Percentiles rank a stretch among this genome's conserved stretches.
Conservation (phyloP, 2,329 filamentous ascomycete genomes). For the Xylariaceae sp. region DNA sequence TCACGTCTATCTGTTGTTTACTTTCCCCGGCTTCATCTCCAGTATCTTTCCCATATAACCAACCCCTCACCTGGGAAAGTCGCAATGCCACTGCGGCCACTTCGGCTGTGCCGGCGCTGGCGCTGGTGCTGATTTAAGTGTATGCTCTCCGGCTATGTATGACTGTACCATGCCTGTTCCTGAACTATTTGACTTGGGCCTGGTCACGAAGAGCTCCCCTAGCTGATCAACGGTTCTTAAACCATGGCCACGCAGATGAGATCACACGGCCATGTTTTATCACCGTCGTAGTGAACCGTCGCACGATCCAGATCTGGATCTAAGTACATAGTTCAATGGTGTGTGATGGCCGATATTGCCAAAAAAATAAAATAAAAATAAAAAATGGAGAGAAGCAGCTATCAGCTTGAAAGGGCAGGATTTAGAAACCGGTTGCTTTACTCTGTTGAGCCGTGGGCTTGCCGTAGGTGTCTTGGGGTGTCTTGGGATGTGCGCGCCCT, state of each 20-base stretch:
- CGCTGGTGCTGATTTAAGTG: constrained; percentile 2
- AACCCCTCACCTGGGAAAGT: no score
- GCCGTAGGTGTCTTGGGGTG: no score
- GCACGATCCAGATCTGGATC: constrained; percentile 1
- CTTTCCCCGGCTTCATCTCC: constrained; percentile 10
- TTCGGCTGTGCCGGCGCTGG: constrained; percentile 5
- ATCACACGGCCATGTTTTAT: constrained; percentile 8
- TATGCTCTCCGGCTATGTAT: neutral
- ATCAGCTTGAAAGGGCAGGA: no score
- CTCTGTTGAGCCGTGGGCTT: no score
- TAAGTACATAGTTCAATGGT: neutral
- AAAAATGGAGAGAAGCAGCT: no score
- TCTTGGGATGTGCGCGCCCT: no score
- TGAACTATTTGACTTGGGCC: neutral
- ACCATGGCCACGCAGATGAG: neutral
- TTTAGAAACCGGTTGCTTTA: no score
- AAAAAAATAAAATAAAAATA: no score
- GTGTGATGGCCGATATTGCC: neutral
- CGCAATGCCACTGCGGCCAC: constrained; percentile 14
- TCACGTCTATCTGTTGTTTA: constrained; percentile 11
- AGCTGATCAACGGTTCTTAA: neutral
- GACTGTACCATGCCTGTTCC: neutral
- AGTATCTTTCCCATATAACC: no score
- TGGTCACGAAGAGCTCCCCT: no score
- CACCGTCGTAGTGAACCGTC: constrained; percentile 1